Evolutionary conservation across 495 filamentous ascomycete species (phyloP).

Genomic region (Neurospora sp.): DNA sequence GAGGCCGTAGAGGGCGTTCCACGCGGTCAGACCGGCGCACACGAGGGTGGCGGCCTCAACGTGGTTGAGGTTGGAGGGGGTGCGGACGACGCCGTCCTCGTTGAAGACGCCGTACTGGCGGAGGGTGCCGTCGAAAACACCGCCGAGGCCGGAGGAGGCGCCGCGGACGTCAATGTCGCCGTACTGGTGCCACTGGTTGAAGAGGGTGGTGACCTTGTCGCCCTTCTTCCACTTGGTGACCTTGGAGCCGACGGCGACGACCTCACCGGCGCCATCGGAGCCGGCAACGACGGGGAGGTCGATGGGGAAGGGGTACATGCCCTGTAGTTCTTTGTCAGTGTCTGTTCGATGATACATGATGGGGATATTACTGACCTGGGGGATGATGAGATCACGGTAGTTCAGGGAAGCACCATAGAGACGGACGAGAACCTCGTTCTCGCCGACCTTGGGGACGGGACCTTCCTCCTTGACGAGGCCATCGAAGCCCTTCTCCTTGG

Average conservation of each 20-base stretch:
- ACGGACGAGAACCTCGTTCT: slow-evolving; percentile 68
- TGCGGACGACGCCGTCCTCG: slow-evolving; percentile 57
- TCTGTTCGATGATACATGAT: background rate
- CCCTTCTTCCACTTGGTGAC: slow-evolving; percentile 61
- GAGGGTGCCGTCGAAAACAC: slow-evolving; percentile 58
- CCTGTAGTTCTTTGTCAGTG: slow-evolving; percentile 26
- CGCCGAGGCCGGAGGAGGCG: slow-evolving; percentile 53
- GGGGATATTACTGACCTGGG: slow-evolving; percentile 35
- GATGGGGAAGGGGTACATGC: slow-evolving; percentile 56
- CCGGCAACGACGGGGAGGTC: slow-evolving; percentile 50
- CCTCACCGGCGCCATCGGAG: slow-evolving; percentile 72
- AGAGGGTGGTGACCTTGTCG: slow-evolving; percentile 63
- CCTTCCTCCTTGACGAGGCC: slow-evolving; percentile 42
- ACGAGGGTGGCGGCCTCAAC: slow-evolving; percentile 56
- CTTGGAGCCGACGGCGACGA: slow-evolving; percentile 56
- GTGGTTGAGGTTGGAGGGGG: slow-evolving; percentile 51
- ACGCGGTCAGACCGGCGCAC: slow-evolving; percentile 69
- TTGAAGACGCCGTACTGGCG: slow-evolving; percentile 63
- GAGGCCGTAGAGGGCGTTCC: slow-evolving; percentile 74
- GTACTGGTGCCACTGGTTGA: slow-evolving; percentile 67
- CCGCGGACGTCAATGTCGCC: slow-evolving; percentile 41
- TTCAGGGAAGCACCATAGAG: slow-evolving; percentile 69
- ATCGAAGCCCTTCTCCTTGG: slow-evolving; percentile 47
- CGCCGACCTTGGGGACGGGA: slow-evolving; percentile 50
- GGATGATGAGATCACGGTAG: slow-evolving; percentile 73